Evolutionary conservation across 2,329 filamentous ascomycete genomes (phyloP), one percentile per base, ranked within the genome.

Genomic region (Aureobasidium sp.): DNA sequence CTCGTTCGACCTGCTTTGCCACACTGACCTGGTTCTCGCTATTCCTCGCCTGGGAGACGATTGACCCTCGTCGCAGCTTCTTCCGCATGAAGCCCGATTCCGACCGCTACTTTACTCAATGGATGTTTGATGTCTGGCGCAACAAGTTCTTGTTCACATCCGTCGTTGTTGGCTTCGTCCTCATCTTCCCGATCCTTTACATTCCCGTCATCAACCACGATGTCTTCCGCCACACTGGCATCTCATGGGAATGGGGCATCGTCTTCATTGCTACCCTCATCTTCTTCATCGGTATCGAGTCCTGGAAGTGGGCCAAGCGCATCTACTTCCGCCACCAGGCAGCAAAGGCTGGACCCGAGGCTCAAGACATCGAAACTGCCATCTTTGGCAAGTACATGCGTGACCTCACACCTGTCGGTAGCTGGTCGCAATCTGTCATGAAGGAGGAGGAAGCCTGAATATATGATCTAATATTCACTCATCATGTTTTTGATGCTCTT

Each of bases 1-100:
- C 87, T 0, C 84, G 88, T 15, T 86, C 87, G 0, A 89, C 88
- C 0, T 87, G 85, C 5, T 91, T 91, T 69, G 87, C 86, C 36
- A 88, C 84, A 66, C 79, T 91, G 58, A 91, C 87, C 0, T 91
- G 88, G 87, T 87, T 87, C 67, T 86, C 87, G 0, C 80, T 91
- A 20, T 89, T 91, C 77, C 79, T 90, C 5, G 88, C 89, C 0
- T 91, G 88, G 88, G 87, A 91, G 72, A 87, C 90, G 82, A 80
- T 90, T 64, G 81, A 89, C 68, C 82, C 87, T 75, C 85, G 88
- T 25, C 83, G 86, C 47, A 87, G 83, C 8, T 89, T 91, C 78
- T 91, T 91, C 81, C 80, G 82, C 68, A 88, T 90, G 84, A 83
- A 88, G 68, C 84, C 87, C 0, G 77, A 78, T 17, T 82, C 80